Base-by-base conservation (phyloP, 1,284 basidiomycete species). In the Austropuccinia psidii region DNA sequence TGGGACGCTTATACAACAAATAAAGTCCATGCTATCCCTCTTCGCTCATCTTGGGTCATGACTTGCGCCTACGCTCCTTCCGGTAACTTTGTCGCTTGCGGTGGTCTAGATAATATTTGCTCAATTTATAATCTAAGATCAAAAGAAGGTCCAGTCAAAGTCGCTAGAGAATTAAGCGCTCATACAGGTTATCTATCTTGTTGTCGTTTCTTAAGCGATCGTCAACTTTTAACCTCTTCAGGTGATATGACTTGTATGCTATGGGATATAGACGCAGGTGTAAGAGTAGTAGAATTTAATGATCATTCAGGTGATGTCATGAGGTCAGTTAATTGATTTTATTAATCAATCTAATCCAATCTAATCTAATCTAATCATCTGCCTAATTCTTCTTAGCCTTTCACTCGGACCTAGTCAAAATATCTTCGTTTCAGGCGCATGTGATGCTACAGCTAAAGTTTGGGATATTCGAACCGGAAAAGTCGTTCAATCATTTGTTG, bases 171-270 rank as follows among this genome's bases (percentile, higher is more conserved):
- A 84, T 84, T 98, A 73, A 90, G 89, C 83, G 95, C 94, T 37
- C 95, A 98, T 82, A 94, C 93, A 19, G 95, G 96, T 39, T 98
- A 98, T 82, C 88, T 98, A 77, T 90, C 88, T 78, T 98, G 95
- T 85, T 98, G 95, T 83, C 89, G 95, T 50, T 98, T 98, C 85
- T 88, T 98, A 84, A 97, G 92, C 80, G 96, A 98, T 83, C 86
- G 94, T 75, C 93, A 98, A 85, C 97, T 98, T 79, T 88, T 98
- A 75, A 98, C 95, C 35, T 90, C 88, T 76, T 97, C 93, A 21
- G 95, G 95, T 75, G 95, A 98, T 82, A 98, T 98, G 94, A 96
- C 93, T 49, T 98, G 96, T 82, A 98, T 98, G 93, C 86, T 98
- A 47, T 98, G 96, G 95, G 95, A 98, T 82, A 91, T 98, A 76